phyloP scores from a whole-genome alignment of 192 early-diverging fungal species.

The Kappamyces sp. region DNA sequence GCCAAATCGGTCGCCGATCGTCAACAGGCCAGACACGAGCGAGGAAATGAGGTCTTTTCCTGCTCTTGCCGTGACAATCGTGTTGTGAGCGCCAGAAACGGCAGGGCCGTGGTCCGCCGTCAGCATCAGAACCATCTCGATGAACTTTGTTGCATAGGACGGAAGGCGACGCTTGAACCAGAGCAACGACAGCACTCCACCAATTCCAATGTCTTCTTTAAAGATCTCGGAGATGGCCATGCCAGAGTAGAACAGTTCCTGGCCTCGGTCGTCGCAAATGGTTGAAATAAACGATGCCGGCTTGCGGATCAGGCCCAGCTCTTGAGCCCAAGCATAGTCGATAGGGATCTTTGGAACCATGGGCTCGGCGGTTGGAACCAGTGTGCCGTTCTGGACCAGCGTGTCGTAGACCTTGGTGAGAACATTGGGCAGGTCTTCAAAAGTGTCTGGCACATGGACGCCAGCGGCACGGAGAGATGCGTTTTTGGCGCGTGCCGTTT shows the following conservation, averaged over 20 bases:
- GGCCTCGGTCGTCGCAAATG: slow-evolving; percentile 98
- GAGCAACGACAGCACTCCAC: slow-evolving; percentile 90
- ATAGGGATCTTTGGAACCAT: slow-evolving; percentile 96
- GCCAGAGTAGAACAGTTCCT: slow-evolving; percentile 96
- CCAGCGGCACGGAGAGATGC: slow-evolving; percentile 74
- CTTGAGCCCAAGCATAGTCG: slow-evolving; percentile 98
- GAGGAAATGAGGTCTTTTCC: slow-evolving; percentile 97
- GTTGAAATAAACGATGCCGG: slow-evolving; percentile 97
- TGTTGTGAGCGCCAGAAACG: slow-evolving; percentile 78
- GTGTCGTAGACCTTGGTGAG: slow-evolving; percentile 71
- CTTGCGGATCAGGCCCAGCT: slow-evolving; percentile 96
- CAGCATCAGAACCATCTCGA: slow-evolving; percentile 99
- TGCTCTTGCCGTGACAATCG: slow-evolving; percentile 82
- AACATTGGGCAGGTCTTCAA: slow-evolving; percentile 84
- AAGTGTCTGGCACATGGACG: slow-evolving; percentile 88
- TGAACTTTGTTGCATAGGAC: slow-evolving; percentile 90
- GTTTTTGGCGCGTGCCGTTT: slow-evolving; percentile 98
- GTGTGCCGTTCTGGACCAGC: slow-evolving; percentile 64
- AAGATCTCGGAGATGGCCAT: slow-evolving; percentile 98
- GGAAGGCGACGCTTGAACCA: slow-evolving; percentile 99
- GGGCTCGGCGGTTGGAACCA: slow-evolving; percentile 76
- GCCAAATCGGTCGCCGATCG: slow-evolving; percentile 97
- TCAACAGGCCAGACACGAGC: slow-evolving; percentile 88
- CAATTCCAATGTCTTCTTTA: slow-evolving; percentile 97
- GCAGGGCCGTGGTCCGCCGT: slow-evolving; percentile 99